Base-by-base conservation (phyloP, 1,284 basidiomycete genomes). In the Puccinia novopanici region DNA sequence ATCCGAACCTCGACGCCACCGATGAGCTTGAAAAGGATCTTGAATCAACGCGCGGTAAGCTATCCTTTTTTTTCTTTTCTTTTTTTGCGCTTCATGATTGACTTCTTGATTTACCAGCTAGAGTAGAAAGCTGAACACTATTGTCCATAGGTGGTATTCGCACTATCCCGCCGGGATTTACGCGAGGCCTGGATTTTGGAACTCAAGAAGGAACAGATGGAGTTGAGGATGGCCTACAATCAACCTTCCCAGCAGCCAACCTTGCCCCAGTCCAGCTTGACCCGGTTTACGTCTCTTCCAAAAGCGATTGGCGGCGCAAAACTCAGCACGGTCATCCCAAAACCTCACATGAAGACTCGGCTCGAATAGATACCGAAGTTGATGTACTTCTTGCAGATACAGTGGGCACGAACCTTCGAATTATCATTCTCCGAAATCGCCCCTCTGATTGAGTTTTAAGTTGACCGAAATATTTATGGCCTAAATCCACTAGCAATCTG, bases 151-250 rank as follows among this genome's bases (percentile, higher is more conserved):
- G 85, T 71, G 85, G 84, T 59, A 84, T 87, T 34, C 83, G 85
- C 13, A 86, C 85, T 6, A 84, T 87, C 37, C 86, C 87, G 0
- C 87, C 87, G 10, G 87, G 87, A 19, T 87, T 88, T 81, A 84
- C 84, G 8, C 83, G 87, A 82, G 93, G 94, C 0, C 86, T 94
- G 75, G 89, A 89, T 79, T 87, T 93, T 76, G 88, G 89, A 8
- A 90, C 82, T 3, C 74, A 67, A 4, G 83, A 89, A 12, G 87
- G 88, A 17, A 84, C 87, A 0, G 85, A 90, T 3, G 83, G 83
- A 37, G 70, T 17, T 15, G 48, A 73, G 52, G 70, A 54, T 57
- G 86, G 85, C 0, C 75, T 87, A 19, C 48, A 73, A 40, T 68
- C 48, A n/a, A 67, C 37, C 9, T 50, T 50, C 3, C 45, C 67